Conservation (phyloP, 1,284 basidiomycete species). For the Naganishia sp. region DNA sequence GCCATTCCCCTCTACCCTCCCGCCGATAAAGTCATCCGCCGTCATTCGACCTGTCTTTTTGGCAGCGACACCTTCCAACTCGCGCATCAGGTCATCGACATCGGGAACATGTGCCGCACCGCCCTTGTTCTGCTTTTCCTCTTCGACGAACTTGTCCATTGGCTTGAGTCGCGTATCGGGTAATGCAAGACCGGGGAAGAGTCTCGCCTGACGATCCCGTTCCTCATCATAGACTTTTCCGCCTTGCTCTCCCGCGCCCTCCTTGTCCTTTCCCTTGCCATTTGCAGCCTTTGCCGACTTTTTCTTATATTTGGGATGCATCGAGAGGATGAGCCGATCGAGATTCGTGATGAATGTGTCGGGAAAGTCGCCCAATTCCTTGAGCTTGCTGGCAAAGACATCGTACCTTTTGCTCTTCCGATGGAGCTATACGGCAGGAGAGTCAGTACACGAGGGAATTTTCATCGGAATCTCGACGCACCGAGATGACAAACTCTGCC, state of each 20-base stretch:
- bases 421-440: constrained; percentile 61
- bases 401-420: constrained; percentile 66
- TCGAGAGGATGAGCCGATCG: constrained; percentile 87
- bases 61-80: constrained; percentile 69
- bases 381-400: constrained; percentile 78
- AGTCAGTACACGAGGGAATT: constrained; percentile 3
- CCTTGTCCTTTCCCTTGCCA: constrained; percentile 30
- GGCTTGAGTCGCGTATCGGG: constrained; percentile 67
- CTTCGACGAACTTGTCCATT: constrained; percentile 57
- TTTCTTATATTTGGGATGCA: constrained; percentile 97
- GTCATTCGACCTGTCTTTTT: constrained; percentile 31
- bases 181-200: constrained; percentile 90
- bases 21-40: constrained; percentile 56
- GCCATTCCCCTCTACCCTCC: constrained; percentile 31
- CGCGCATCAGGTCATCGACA: constrained; percentile 81
- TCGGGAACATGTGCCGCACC: constrained; percentile 54
- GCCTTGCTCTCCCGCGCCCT: constrained; percentile 53
- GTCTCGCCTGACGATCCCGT: constrained; percentile 71
- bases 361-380: constrained; percentile 79
- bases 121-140: constrained; percentile 58
- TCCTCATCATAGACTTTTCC: constrained; percentile 57
- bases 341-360: constrained; percentile 88
- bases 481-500: constrained; percentile 89
- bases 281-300: constrained; percentile 56
- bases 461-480: constrained; percentile 37